phyloP scores from a whole-genome alignment of 108 stramenopile species.

The Thalassiosira profunda region DNA sequence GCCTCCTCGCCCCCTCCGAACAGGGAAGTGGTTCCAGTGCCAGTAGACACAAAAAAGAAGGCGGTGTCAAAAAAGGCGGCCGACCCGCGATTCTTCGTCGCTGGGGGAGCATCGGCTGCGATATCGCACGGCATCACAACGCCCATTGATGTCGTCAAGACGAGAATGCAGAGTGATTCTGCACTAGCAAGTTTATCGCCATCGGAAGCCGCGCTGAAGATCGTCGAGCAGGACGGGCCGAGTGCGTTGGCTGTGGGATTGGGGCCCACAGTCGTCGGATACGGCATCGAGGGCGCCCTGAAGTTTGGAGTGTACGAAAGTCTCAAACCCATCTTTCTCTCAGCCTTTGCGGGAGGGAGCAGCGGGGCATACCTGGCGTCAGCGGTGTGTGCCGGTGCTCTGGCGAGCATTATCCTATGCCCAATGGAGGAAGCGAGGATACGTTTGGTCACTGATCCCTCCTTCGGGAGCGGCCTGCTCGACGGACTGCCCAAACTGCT shows the following conservation, averaged over 20 bases:
- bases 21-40: constrained; percentile 2
- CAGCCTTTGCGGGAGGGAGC: neutral
- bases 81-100: constrained; percentile 67
- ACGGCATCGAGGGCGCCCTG: constrained; percentile 62
- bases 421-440: constrained; percentile 70
- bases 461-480: constrained; percentile 29
- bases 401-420: constrained; percentile 55
- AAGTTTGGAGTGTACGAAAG: constrained; percentile 78
- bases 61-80: constrained; percentile 5
- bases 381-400: constrained; percentile 54
- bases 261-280: constrained; percentile 88
- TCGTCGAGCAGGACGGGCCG: constrained; percentile 74
- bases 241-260: constrained; percentile 68
- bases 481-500: constrained; percentile 30
- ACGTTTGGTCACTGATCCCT: constrained; percentile 58
- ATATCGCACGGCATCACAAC: constrained; percentile 78
- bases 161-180: constrained; percentile 46
- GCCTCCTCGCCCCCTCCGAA: constrained; percentile 27
- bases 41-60: neutral
- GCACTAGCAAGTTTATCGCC: constrained; percentile 21
- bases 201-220: constrained; percentile 52
- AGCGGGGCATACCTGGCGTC: constrained; percentile 41
- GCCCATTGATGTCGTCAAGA: constrained; percentile 90
- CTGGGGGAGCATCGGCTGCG: constrained; percentile 85
- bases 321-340: constrained; percentile 51